phyloP scores from a whole-genome alignment of 805 yeast species.

The Debaryomyces tyrocola region DNA sequence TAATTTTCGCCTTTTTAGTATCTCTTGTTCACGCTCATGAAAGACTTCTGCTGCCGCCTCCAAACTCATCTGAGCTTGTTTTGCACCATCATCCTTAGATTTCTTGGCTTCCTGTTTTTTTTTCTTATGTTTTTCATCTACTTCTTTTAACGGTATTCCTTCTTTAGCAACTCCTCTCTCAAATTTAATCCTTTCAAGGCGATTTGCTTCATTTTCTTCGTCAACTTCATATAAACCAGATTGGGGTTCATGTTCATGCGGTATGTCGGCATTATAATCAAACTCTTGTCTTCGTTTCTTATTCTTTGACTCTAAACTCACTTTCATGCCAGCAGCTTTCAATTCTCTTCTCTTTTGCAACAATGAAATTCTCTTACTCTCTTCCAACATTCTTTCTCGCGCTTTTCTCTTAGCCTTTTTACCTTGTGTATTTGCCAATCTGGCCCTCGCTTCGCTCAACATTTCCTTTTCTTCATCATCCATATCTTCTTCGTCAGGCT shows the following conservation, averaged over 20 bases:
- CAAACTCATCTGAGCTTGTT: conserved; percentile 17
- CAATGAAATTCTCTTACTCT: conserved; percentile 71
- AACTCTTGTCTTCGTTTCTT: conserved; percentile 58
- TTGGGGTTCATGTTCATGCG: conserved; percentile 70
- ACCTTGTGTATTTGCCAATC: conserved; percentile 90
- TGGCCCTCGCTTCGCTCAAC: conserved; percentile 91
- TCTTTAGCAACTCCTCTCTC: conserved; percentile 40
- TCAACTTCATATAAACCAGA: conserved; percentile 67
- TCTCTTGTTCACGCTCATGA: conserved; percentile 18
- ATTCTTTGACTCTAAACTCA: conserved; percentile 50
- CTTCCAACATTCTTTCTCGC: conserved; percentile 79
- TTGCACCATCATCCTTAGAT: conserved; percentile 14
- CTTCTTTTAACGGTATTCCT: conserved; percentile 46
- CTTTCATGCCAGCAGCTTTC: conserved; percentile 73
- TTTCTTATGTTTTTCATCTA: conserved; percentile 29
- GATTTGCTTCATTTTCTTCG: conserved; percentile 53
- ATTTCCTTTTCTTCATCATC: conserved; percentile 89
- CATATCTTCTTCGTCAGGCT: conserved; percentile 76
- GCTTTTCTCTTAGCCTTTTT: conserved; percentile 90
- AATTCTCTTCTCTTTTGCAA: conserved; percentile 79
- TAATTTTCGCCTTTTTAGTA: conserved; percentile 24
- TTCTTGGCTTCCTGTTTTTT: conserved; percentile 24
- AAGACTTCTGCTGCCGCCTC: conserved; percentile 24
- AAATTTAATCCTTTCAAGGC: conserved; percentile 38
- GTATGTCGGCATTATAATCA: conserved; percentile 83